Conservation (phyloP, 2,329 filamentous ascomycete species). For the Colletotrichum sp. region DNA sequence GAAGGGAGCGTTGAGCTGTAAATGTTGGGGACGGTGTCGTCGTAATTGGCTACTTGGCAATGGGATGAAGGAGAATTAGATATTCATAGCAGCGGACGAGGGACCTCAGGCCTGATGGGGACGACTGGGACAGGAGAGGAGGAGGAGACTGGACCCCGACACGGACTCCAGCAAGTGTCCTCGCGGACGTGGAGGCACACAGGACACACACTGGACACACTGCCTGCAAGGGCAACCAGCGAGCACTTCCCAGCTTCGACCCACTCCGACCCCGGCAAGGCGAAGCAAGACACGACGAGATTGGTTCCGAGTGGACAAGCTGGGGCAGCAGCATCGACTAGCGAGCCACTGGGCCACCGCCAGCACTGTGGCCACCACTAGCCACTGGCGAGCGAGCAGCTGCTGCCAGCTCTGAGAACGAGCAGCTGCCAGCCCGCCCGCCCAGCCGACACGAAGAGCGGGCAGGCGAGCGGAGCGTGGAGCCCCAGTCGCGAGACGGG, state of each 20-base stretch:
- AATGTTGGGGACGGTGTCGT: constrained; percentile 17
- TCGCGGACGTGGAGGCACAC: not conserved
- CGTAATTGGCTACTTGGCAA: constrained; percentile 21
- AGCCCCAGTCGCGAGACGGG: not conserved
- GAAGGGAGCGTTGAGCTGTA: constrained; percentile 1
- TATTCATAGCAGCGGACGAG: constrained; percentile 13
- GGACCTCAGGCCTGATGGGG: not conserved
- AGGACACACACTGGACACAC: not conserved
- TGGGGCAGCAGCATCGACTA: not conserved
- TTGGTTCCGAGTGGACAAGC: not conserved
- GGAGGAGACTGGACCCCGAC: constrained; percentile 10
- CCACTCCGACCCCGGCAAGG: not conserved
- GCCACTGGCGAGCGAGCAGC: not conserved
- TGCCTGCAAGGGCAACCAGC: not conserved
- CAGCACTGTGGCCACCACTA: not conserved
- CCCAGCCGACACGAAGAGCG: not conserved
- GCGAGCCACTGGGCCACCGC: not conserved
- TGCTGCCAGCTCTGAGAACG: not conserved
- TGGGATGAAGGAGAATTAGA: constrained; percentile 22
- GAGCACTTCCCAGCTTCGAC: not conserved
- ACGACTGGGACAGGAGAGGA: not conserved
- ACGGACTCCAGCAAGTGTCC: not conserved
- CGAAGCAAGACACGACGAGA: constrained; percentile 3
- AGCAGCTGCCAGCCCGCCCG: not conserved
- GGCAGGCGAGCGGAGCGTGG: not conserved